Percentiles rank a stretch among this genome's conserved stretches.
These are phyloP conservation scores for Colletotrichum noveboracense DNA, from an alignment of 2,329 filamentous ascomycete species.

Conservation along the genomic window DNA sequence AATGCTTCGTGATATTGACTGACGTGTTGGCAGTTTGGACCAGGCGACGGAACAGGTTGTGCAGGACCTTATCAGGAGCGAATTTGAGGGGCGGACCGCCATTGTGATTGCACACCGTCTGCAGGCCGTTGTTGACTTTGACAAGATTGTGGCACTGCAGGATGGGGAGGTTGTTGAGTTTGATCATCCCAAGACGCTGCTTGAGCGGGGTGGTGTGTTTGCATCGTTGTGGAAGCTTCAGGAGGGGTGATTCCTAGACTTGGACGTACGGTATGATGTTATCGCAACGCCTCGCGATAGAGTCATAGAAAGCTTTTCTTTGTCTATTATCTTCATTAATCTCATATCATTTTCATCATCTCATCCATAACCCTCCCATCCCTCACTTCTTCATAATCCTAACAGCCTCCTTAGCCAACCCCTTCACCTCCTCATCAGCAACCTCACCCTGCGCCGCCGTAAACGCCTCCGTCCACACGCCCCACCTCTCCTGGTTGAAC, in stretches of 20 bases:
- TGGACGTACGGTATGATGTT: background rate
- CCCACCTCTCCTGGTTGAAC: slow-evolving; percentile 30
- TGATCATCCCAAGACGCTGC: background rate
- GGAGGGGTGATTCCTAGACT: background rate
- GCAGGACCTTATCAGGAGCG: slow-evolving; percentile 31
- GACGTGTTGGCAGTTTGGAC: slow-evolving; percentile 29
- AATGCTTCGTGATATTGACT: slow-evolving; percentile 32
- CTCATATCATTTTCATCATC: background rate
- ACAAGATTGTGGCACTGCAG: slow-evolving; percentile 42
- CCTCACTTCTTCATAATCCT: slow-evolving; percentile 3
- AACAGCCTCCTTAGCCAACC: background rate
- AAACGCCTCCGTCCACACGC: slow-evolving; percentile 27
- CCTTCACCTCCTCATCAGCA: background rate
- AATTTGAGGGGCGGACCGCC: slow-evolving; percentile 50
- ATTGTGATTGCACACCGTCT: slow-evolving; percentile 43
- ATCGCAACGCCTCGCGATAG: rapidly evolving
- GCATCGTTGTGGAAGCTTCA: slow-evolving; percentile 7
- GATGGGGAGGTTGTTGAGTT: slow-evolving; percentile 5
- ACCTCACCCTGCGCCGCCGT: background rate
- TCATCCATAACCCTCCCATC: too few species aligned
- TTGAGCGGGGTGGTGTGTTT: background rate
- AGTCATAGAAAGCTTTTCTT: background rate
- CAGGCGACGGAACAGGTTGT: slow-evolving; percentile 34
- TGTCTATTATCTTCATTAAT: background rate
- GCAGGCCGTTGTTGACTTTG: slow-evolving; percentile 55